Conservation (phyloP, 2,329 filamentous ascomycete species). For the Alternaria gansuensis region DNA sequence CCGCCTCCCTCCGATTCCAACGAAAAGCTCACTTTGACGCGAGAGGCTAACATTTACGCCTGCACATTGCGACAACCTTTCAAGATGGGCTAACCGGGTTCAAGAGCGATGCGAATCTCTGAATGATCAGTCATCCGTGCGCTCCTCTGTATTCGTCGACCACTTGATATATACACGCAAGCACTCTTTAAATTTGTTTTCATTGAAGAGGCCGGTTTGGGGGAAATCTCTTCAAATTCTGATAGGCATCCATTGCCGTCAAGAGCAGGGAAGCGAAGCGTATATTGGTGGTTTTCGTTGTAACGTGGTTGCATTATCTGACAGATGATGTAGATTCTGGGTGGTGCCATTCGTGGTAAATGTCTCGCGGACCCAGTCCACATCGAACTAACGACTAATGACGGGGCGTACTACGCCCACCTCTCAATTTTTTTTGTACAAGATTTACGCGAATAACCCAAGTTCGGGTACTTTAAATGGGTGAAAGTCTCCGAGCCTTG, state of each 20-base stretch:
- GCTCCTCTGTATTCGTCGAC: background rate
- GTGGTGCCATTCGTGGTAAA: background rate
- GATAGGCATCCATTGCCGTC: background rate
- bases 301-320: background rate
- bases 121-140: background rate
- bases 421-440: background rate
- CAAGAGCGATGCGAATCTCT: conserved; percentile 10
- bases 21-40: conserved; percentile 16
- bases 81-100: conserved; percentile 48
- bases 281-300: background rate
- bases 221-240: background rate
- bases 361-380: background rate
- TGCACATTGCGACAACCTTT: conserved; percentile 53
- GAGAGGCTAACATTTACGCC: conserved; percentile 62
- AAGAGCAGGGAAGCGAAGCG: background rate
- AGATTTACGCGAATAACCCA: background rate
- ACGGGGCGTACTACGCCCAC: background rate
- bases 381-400: background rate
- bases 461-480: background rate
- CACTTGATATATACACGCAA: background rate
- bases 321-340: background rate
- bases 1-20: conserved; percentile 18
- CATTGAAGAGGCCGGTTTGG: too few species aligned
- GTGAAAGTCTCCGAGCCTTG: background rate
- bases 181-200: too few species aligned